phyloP scores from a whole-genome alignment of 371 early-diverging fungal genomes.

The Quaeritorhiza haematococci region DNA sequence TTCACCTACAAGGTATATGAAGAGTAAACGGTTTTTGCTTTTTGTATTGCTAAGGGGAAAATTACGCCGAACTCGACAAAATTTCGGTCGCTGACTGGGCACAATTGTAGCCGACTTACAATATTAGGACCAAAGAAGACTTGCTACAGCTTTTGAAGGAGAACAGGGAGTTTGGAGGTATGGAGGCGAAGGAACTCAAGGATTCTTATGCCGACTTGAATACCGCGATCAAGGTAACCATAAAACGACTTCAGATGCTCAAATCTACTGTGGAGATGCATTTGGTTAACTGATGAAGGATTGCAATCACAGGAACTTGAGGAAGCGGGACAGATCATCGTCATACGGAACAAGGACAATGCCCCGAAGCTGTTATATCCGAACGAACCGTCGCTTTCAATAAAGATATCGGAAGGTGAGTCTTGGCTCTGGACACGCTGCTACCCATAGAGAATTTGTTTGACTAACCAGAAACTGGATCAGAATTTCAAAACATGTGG shows the following conservation, averaged over 20 bases:
- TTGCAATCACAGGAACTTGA: conserved; percentile 52
- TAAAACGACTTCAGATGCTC: neutral
- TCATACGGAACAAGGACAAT: conserved; percentile 71
- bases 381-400: conserved; percentile 66
- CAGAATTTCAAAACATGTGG: conserved; percentile 75
- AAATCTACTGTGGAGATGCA: neutral
- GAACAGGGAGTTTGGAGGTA: conserved; percentile 60
- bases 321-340: conserved; percentile 59
- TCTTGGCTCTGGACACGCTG: neutral
- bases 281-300: neutral
- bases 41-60: no score
- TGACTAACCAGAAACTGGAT: no score
- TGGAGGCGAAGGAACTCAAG: conserved; percentile 72
- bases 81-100: no score
- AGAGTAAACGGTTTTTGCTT: no score
- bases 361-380: conserved; percentile 68
- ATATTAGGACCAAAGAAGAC: conserved; percentile 70
- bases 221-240: conserved; percentile 52
- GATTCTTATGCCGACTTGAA: conserved; percentile 73
- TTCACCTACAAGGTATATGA: no score
- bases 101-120: conserved; percentile 68
- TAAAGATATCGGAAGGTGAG: conserved; percentile 59
- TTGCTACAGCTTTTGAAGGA: conserved; percentile 58
- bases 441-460: no score
- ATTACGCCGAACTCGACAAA: no score